These are phyloP conservation scores for Microdochium nivale DNA, from an alignment of 2,329 filamentous ascomycete genomes.

Conservation along the genomic window DNA sequence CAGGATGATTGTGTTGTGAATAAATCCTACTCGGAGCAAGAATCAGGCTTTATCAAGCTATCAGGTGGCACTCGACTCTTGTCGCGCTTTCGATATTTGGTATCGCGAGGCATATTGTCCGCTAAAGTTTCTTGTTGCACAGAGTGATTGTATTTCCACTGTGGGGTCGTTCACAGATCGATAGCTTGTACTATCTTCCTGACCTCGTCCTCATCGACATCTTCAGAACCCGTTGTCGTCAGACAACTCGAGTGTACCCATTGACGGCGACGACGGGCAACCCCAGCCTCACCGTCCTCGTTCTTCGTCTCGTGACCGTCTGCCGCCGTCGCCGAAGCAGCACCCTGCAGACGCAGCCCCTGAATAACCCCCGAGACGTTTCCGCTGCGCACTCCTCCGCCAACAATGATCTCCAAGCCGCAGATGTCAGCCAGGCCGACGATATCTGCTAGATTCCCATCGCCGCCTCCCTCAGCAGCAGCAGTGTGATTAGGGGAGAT, in stretches of 20 bases:
- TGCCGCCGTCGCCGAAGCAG: not conserved
- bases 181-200: constrained; percentile 9
- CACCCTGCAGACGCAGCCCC: not conserved
- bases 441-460: constrained; percentile 23
- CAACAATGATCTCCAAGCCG: constrained; percentile 38
- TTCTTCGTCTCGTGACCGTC: too few species aligned
- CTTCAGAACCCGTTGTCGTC: constrained; percentile 6
- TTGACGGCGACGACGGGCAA: too few species aligned
- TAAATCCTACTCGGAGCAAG: too few species aligned
- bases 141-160: too few species aligned
- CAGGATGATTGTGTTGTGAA: too few species aligned
- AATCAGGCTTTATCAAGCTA: too few species aligned
- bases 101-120: too few species aligned
- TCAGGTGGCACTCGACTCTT: too few species aligned
- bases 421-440: constrained; percentile 10
- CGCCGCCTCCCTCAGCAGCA: not conserved
- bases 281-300: not conserved
- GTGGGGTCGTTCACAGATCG: too few species aligned
- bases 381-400: constrained; percentile 38
- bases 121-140: too few species aligned
- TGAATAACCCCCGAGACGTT: constrained; percentile 24
- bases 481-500: not conserved
- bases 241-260: constrained; percentile 43
- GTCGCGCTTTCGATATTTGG: too few species aligned
- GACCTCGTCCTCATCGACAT: constrained; percentile 18